Evolutionary conservation across 73 alveolate species (phyloP), one percentile per base, ranked within the genome.

Genomic region (Stentor coeruleus): DNA sequence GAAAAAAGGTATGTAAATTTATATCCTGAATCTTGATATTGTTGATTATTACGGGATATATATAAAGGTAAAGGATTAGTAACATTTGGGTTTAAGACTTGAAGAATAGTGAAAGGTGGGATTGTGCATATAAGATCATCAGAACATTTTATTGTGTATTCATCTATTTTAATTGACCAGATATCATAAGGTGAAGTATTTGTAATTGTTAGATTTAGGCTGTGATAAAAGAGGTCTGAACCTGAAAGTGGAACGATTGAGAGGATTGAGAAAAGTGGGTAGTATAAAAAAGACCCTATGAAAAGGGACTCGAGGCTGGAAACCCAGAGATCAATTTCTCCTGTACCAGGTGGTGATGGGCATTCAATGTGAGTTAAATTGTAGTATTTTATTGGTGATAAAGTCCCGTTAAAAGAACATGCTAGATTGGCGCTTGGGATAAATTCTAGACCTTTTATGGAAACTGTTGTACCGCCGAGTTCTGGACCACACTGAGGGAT

Each of bases 311-410:
- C 36, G 41, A 20, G 40, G 33, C 2, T 33, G n/a, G 79, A 20
- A 20, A 66, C 39, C 11, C 49, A 20, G 14, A 66, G 33, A 33
- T 66, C 33, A 28, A 40, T 66, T 20, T 66, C 37, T 33, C 79
- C 79, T 20, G 79, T 20, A 66, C 79, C 37, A 20, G 79, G 79
- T 28, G 79, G 79, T 28, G 79, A 20, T 66, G n/a, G 49, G 39
- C 79, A 66, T 66, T 20, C 20, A 66, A 66, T 66, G n/a, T 20
- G 15, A 20, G 42, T 66, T 20, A 26, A 11, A 2, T 66, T 66
- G 20, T 28, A 11, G 2, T 26, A 66, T 37, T 20, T 33, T 2
- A 66, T 40, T 20, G 40, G n/a, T 26, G 79, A 28, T 20, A 26
- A 20, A 31, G 11, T 40, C 37, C n/a, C 2, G 3, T 40, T 40